Conservation (phyloP, 371 early-diverging fungal species). For the Apophysomyces trapeziformis region DNA sequence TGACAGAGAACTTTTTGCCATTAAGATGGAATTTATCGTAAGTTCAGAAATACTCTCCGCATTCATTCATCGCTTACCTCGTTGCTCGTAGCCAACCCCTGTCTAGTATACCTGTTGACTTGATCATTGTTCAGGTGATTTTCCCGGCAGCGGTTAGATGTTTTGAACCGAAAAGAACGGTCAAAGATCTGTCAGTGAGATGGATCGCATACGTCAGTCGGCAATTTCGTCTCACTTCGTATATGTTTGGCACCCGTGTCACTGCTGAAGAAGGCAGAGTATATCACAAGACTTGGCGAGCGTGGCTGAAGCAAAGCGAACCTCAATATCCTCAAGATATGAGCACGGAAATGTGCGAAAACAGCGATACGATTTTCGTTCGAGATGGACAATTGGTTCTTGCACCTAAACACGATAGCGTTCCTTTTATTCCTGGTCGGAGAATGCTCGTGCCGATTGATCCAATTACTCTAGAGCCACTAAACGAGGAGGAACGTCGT, state of each 20-base stretch:
- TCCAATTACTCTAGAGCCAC: conserved; percentile 46
- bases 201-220: conserved; percentile 71
- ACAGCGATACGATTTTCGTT: conserved; percentile 37
- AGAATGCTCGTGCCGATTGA: conserved; percentile 73
- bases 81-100: conserved; percentile 15
- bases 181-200: conserved; percentile 45
- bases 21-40: conserved; percentile 60
- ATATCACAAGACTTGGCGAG: conserved; percentile 43
- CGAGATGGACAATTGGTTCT: conserved; percentile 60
- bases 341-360: background rate
- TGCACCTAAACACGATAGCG: conserved; percentile 62
- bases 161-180: conserved; percentile 51
- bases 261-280: conserved; percentile 69
- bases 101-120: conserved; percentile 68
- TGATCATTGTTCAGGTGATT: conserved; percentile 71
- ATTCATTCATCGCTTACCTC: background rate
- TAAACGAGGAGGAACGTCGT: conserved; percentile 54
- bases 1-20: conserved; percentile 32
- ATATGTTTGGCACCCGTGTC: conserved; percentile 75
- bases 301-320: conserved; percentile 29
- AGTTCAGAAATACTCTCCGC: conserved; percentile 14
- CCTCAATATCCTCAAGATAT: background rate
- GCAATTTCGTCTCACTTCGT: conserved; percentile 73
- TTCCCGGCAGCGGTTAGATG: conserved; percentile 63
- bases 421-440: conserved; percentile 66